These are phyloP conservation scores for Paspalum vaginatum DNA, from an alignment of 176 grass and related monocot genomes.

Conservation along the genomic window DNA sequence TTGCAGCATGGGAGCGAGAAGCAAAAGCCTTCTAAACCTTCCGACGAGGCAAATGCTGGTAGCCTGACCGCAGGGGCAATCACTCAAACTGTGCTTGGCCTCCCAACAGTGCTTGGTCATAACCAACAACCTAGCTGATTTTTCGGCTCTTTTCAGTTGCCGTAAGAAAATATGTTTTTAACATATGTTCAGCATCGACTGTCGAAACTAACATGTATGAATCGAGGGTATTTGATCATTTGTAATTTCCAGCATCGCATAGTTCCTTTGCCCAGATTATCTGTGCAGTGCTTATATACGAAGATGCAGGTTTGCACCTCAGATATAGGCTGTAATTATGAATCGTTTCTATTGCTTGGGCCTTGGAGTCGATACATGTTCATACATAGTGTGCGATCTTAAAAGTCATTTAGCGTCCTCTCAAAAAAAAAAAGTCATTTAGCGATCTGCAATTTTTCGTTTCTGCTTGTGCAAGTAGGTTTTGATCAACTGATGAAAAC, in stretches of 20 bases:
- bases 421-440: not conserved
- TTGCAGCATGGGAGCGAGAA: constrained; percentile 54
- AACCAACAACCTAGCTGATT: constrained; percentile 57
- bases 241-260: constrained; percentile 27
- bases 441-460: not conserved
- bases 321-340: constrained; percentile 2
- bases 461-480: not conserved
- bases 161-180: constrained; percentile 19
- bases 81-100: constrained; percentile 42
- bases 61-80: not conserved
- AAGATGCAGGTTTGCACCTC: not conserved
- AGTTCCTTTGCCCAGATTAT: constrained; percentile 2
- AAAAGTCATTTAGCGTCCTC: no score
- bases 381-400: not conserved
- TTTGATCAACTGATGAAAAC: not conserved
- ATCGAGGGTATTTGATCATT: constrained; percentile 23
- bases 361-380: not conserved
- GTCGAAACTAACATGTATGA: constrained; percentile 8
- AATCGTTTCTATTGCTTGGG: not conserved
- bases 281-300: not conserved
- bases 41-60: constrained; percentile 54
- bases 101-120: constrained; percentile 37
- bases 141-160: constrained; percentile 16
- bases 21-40: constrained; percentile 51
- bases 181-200: constrained; percentile 8